Percentiles rank a stretch among this genome's conserved stretches.
Conservation (phyloP, 192 early-diverging fungal genomes). For the Podila epicladia region DNA sequence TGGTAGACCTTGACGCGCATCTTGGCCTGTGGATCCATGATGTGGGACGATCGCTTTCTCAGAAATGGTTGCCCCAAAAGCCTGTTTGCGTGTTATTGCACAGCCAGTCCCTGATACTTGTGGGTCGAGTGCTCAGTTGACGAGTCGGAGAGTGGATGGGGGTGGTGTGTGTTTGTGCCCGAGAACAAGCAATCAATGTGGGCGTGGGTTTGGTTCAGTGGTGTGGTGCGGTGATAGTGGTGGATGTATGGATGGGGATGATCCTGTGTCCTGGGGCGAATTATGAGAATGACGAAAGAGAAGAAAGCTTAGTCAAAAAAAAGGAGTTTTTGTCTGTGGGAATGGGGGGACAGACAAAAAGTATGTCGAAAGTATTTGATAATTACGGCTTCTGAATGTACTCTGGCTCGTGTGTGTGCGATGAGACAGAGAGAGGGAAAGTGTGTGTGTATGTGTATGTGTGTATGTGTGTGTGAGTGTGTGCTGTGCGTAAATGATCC, state of each 20-base stretch:
- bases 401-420: too few relatives aligned
- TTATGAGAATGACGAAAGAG: background rate
- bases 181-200: background rate
- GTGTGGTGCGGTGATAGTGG: background rate
- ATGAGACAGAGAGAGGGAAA: too few relatives aligned
- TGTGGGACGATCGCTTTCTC: slow-evolving; percentile 1
- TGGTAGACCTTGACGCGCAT: slow-evolving; percentile 90
- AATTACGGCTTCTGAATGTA: too few relatives aligned
- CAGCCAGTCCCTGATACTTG: background rate
- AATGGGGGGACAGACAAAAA: too few relatives aligned
- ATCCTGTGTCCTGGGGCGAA: background rate
- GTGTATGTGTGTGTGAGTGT: background rate
- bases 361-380: too few relatives aligned
- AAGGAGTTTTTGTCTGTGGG: background rate
- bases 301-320: background rate
- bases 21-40: slow-evolving; percentile 40
- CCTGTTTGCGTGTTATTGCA: background rate
- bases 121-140: background rate
- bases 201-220: background rate
- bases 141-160: too few relatives aligned
- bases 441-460: background rate
- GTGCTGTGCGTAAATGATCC: background rate
- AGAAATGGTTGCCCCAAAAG: background rate
- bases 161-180: too few relatives aligned
- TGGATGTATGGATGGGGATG: background rate